These are phyloP conservation scores for Fusarium albosuccineum DNA, from an alignment of 2,329 filamentous ascomycete species.

Conservation along the genomic window DNA sequence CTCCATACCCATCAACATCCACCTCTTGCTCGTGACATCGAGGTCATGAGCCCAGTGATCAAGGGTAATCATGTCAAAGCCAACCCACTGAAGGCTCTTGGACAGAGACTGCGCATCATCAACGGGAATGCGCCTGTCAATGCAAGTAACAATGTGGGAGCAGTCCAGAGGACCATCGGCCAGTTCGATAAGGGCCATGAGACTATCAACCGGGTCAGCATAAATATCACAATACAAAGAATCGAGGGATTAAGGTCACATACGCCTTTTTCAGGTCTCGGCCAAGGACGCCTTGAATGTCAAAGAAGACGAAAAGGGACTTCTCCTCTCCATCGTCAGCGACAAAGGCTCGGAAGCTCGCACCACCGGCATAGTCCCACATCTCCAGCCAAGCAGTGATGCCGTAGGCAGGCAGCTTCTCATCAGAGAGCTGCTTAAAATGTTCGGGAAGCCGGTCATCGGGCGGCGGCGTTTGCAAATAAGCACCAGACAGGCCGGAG, in stretches of 20 bases:
- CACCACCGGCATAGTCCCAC: conserved; percentile 87
- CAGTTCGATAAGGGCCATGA: conserved; percentile 92
- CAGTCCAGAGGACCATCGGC: conserved; percentile 83
- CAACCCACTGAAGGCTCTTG: conserved; percentile 92
- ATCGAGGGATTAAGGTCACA: conserved; percentile 50
- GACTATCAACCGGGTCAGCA: conserved; percentile 59
- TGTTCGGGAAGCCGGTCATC: conserved; percentile 58
- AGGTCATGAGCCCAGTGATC: conserved; percentile 77
- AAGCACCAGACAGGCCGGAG: conserved; percentile 88
- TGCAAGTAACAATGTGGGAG: conserved; percentile 81
- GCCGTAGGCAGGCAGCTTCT: conserved; percentile 49
- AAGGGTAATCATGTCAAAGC: conserved; percentile 85
- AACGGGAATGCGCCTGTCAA: conserved; percentile 77
- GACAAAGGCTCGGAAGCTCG: conserved; percentile 88
- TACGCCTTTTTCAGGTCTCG: conserved; percentile 90
- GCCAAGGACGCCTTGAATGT: conserved; percentile 74
- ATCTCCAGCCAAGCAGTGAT: conserved; percentile 79
- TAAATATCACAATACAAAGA: background rate
- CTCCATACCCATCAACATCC: conserved; percentile 93
- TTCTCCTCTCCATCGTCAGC: conserved; percentile 77
- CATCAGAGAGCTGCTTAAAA: conserved; percentile 49
- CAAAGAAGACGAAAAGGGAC: conserved; percentile 90
- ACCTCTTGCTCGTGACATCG: conserved; percentile 79
- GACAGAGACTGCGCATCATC: conserved; percentile 75
- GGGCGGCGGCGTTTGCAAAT: conserved; percentile 67